Percentiles rank a stretch among this genome's conserved stretches.
Evolutionary conservation across 768 basidiomycete species (phyloP).

Genomic region (Collybia sp.): DNA sequence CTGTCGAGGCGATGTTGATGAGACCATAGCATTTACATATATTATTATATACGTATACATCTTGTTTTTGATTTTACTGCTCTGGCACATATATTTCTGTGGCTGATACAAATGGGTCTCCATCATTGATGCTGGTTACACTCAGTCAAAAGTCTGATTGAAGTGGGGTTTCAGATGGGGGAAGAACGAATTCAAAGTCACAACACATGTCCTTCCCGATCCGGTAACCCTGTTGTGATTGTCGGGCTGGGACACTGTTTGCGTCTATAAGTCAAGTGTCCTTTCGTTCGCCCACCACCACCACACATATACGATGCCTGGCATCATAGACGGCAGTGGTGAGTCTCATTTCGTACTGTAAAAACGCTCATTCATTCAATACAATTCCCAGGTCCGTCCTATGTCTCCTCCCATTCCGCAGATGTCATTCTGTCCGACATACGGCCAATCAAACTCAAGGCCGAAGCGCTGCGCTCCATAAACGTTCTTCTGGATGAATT

Average conservation of each 20-base stretch:
- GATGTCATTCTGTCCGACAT: slow-evolving; percentile 92
- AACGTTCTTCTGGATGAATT: slow-evolving; percentile 86
- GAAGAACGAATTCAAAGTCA: no score
- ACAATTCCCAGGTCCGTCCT: slow-evolving; percentile 51
- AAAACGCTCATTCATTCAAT: slow-evolving; percentile 4
- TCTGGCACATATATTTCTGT: background rate
- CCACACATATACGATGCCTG: slow-evolving; percentile 36
- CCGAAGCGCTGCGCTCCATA: slow-evolving; percentile 72
- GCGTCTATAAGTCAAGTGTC: background rate
- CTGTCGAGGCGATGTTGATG: no score
- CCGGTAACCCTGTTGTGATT: no score
- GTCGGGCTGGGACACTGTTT: background rate
- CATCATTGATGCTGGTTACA: no score
- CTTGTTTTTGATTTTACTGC: background rate
- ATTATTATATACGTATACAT: no score
- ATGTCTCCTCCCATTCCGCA: slow-evolving; percentile 79
- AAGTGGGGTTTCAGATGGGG: slow-evolving; percentile 4
- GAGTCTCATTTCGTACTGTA: slow-evolving; percentile 16
- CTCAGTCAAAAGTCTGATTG: no score
- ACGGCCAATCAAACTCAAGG: slow-evolving; percentile 81
- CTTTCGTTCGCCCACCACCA: slow-evolving; percentile 15
- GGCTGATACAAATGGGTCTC: no score
- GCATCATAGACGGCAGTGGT: slow-evolving; percentile 34
- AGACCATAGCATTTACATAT: no score
- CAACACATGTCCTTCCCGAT: background rate